Base-by-base conservation (phyloP, 306 rosid species). In the Senna tora region DNA sequence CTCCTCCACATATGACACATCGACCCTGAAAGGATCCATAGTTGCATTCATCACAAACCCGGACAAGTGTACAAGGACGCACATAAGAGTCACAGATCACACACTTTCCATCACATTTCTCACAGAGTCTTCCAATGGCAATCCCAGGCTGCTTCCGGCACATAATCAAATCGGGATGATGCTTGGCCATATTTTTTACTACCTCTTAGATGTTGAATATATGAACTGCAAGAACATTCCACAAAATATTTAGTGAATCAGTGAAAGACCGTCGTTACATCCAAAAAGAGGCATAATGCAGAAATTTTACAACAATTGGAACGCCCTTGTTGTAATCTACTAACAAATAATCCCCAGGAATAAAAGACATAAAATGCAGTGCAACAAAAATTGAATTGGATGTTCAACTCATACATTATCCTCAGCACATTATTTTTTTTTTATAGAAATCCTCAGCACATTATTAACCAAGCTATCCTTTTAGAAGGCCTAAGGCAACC, bases 1-100 rank as follows among this genome's bases (percentile, higher is more conserved):
- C 90, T 51, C 97, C 97, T 77, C 96, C 97, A 64, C 97, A 93
- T 71, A 93, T 85, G 41, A 93, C 97, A 42, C 97, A 90, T 15
- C 96, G 85, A 59, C 93, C 93, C 74, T 84, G 93, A 46, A 90
- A 90, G 9, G 96, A 90, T 17, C 89, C 88, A 8, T 82, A 87
- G 90, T 90, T 90, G 90, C 96, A 90, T 68, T 90, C 93, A 38
- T 86, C 93, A 25, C 93, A 87, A 25, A 90, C 97, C 38, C 98
- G 85, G 38, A 93, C 92, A 49, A 90, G 96, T 0, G 98, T 89
- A 83, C 96, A 90, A 30, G 97, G 98, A 16, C 94, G 90, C 69
- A 93, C 98, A 4, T 84, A 86, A 6, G 96, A 92, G 67, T 92
- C 96, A 5, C 97, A 92, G 17, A 89, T 84, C 61, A 87, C 93